phyloP scores from a whole-genome alignment of 768 basidiomycete species.

The Hypholoma sublateritium region DNA sequence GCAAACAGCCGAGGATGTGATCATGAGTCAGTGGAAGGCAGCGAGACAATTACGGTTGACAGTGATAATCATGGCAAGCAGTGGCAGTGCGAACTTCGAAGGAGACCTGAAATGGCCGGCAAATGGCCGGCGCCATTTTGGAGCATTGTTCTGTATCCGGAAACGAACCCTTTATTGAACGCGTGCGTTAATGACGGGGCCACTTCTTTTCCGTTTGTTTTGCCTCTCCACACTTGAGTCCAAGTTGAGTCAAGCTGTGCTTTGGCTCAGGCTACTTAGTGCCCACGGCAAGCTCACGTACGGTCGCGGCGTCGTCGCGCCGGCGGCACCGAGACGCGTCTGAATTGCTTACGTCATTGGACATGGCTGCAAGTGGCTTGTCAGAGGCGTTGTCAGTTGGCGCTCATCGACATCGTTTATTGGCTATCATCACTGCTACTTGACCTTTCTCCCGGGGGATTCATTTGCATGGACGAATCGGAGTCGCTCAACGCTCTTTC shows the following conservation, averaged over 20 bases:
- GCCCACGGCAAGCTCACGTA: no score
- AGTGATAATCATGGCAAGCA: neutral
- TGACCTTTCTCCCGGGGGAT: neutral
- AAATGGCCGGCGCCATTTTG: neutral
- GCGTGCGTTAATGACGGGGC: no score
- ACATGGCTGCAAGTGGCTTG: no score
- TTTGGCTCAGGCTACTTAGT: no score
- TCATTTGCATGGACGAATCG: slow-evolving; percentile 40
- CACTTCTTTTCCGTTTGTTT: no score
- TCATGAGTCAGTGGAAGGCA: neutral
- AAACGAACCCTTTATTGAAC: no score
- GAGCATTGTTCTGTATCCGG: neutral
- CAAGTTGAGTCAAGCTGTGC: no score
- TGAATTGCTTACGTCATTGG: neutral
- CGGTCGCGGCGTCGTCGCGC: no score
- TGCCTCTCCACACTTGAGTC: no score
- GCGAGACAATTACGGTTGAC: neutral
- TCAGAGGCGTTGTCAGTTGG: no score
- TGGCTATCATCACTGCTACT: neutral
- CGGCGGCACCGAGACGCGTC: no score
- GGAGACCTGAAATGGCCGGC: neutral
- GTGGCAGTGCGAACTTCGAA: neutral
- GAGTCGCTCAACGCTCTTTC: slow-evolving; percentile 65
- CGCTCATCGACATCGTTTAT: no score
- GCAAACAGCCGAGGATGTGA: neutral